phyloP scores from a whole-genome alignment of 2,329 filamentous ascomycete genomes.

The Bipolaris sorokiniana region DNA sequence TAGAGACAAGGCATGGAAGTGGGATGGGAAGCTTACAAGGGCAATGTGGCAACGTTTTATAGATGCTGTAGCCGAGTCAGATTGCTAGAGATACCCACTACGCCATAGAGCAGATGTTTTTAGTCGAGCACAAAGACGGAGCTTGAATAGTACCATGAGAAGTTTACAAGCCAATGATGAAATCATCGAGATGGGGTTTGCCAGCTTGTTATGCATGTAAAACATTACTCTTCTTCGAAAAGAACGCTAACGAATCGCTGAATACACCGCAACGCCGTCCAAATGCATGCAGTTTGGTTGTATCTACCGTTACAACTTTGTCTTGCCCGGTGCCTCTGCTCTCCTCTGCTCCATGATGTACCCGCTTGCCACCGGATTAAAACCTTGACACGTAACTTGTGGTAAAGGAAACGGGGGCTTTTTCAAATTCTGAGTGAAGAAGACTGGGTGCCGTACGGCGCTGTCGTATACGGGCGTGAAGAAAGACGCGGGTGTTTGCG shows the following conservation, averaged over 20 bases:
- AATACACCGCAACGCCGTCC: slow-evolving; percentile 3
- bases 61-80: background rate
- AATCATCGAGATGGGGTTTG: too few species aligned
- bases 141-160: background rate
- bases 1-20: background rate
- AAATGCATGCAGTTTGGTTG: background rate
- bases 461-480: slow-evolving; percentile 56
- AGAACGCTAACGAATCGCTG: background rate
- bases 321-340: slow-evolving; percentile 21
- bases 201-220: background rate
- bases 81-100: slow-evolving; percentile 7
- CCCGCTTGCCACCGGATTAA: slow-evolving; percentile 54
- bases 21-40: background rate
- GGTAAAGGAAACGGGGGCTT: slow-evolving; percentile 59
- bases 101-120: background rate
- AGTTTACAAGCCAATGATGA: background rate
- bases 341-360: slow-evolving; percentile 47
- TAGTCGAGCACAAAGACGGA: background rate
- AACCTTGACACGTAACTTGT: slow-evolving; percentile 41
- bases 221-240: background rate
- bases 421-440: slow-evolving; percentile 71
- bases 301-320: slow-evolving; percentile 36
- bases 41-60: background rate
- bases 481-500: slow-evolving; percentile 23
- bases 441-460: slow-evolving; percentile 73